phyloP scores from a whole-genome alignment of 192 early-diverging fungal species.

The Coemansia sp. region DNA sequence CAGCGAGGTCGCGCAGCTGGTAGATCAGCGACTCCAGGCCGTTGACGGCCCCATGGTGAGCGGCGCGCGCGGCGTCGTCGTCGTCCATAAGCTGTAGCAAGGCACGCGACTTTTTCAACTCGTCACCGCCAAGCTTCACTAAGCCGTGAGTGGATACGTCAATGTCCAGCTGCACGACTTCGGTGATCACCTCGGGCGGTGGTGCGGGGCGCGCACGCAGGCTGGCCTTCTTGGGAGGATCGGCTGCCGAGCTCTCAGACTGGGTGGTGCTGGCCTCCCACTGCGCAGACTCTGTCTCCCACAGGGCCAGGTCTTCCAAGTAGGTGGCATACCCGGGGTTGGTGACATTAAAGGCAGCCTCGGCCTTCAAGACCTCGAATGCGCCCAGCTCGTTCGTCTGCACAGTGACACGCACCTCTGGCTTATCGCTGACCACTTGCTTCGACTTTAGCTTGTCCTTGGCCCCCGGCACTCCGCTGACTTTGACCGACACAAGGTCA shows the following conservation, averaged over 20 bases:
- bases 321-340: slow-evolving; percentile 44
- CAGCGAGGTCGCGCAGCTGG: slow-evolving; percentile 78
- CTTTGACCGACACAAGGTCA: slow-evolving; percentile 47
- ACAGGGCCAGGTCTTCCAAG: slow-evolving; percentile 34
- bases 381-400: slow-evolving; percentile 80
- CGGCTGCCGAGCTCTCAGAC: slow-evolving; percentile 42
- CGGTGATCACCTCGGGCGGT: slow-evolving; percentile 31
- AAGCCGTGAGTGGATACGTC: slow-evolving; percentile 61
- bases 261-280: slow-evolving; percentile 25
- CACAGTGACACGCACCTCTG: slow-evolving; percentile 85
- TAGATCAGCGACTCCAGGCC: slow-evolving; percentile 91
- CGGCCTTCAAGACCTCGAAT: slow-evolving; percentile 64
- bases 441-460: slow-evolving; percentile 65
- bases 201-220: slow-evolving; percentile 32
- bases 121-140: slow-evolving; percentile 52
- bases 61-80: slow-evolving; percentile 68
- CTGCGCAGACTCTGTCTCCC: slow-evolving; percentile 54
- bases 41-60: slow-evolving; percentile 85
- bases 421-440: slow-evolving; percentile 57
- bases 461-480: slow-evolving; percentile 74
- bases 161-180: slow-evolving; percentile 62
- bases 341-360: slow-evolving; percentile 57
- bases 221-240: slow-evolving; percentile 42
- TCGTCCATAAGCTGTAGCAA: slow-evolving; percentile 72
- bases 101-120: slow-evolving; percentile 43